Conservation (phyloP, 169 alveolate species). For the Plasmodium gallinaceum region DNA sequence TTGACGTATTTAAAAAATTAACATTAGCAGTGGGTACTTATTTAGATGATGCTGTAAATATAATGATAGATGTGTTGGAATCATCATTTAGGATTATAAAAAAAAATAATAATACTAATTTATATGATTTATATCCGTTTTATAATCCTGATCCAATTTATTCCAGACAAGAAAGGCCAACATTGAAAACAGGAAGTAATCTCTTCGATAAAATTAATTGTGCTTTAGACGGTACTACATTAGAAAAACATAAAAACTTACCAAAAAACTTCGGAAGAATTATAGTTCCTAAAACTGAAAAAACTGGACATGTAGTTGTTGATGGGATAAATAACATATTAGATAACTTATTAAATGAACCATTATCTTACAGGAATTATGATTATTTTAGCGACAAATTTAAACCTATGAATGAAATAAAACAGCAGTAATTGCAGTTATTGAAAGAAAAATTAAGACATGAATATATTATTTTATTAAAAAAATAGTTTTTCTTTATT, state of each 20-base stretch:
- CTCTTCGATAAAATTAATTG: slow-evolving; percentile 61
- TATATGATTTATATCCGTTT: slow-evolving; percentile 70
- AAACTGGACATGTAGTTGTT: slow-evolving; percentile 47
- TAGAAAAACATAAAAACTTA: slow-evolving; percentile 63
- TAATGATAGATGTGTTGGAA: slow-evolving; percentile 42
- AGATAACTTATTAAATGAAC: slow-evolving; percentile 56
- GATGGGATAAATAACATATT: slow-evolving; percentile 66
- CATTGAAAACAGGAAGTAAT: slow-evolving; percentile 65
- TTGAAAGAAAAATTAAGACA: neutral
- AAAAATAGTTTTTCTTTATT: no score
- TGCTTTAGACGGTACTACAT: slow-evolving; percentile 57
- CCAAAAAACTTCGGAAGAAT: slow-evolving; percentile 45
- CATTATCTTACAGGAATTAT: slow-evolving; percentile 50
- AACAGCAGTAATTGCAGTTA: neutral
- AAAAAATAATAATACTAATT: slow-evolving; percentile 17
- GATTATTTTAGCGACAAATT: slow-evolving; percentile 47
- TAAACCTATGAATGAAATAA: neutral
- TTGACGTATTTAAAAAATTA: slow-evolving; percentile 56
- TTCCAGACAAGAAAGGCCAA: slow-evolving; percentile 73
- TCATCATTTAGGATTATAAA: slow-evolving; percentile 21
- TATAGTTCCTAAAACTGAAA: slow-evolving; percentile 59
- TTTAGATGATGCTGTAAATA: slow-evolving; percentile 61
- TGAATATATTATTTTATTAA: no score
- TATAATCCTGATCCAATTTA: slow-evolving; percentile 75
- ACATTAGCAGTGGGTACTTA: slow-evolving; percentile 69